Evolutionary conservation across 108 stramenopile genomes (phyloP), one percentile per base, ranked within the genome.

Genomic region (Cyclotella atomus): DNA sequence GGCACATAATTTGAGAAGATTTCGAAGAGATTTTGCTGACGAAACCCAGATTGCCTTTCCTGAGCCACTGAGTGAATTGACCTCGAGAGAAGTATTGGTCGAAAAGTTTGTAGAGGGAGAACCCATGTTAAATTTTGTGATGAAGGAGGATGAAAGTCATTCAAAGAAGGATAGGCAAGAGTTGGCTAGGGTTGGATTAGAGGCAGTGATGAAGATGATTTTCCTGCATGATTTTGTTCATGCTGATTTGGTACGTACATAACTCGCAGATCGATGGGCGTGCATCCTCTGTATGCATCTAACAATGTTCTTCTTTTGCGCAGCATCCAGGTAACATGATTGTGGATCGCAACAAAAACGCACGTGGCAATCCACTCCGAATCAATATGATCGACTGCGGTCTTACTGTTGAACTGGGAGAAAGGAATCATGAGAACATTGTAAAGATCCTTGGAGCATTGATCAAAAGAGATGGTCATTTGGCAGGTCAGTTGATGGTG

Each of bases 161-260:
- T 65, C 73, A 3, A 81, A 79, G 50, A 71, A 76, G 44, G 87
- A 86, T 59, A 77, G 88, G 46, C 63, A 87, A 59, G 65, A 87
- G 75, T 53, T 95, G 52, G 91, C 94, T 12, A 53, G 77, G 16
- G 70, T 94, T 62, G 93, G 96, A 32, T 57, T 91, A 47, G 68
- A 87, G 47, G 87, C 90, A 6, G 89, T 92, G 19, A 81, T 97
- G 83, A 90, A 94, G 76, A 97, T 97, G 96, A 90, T 97, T 55
- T 94, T 97, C 64, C 68, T 89, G 45, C 74, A 87, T 74, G 87
- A 89, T 83, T 81, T 84, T 60, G 43, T 92, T 17, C 89, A 92
- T 79, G 95, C 92, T 19, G 95, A 93, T 84, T 73, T 93, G 92
- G 80, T 83, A 61, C 28, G 83, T 41, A 12, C 38, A 9, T 41